Evolutionary conservation across 352 stramenopile species (phyloP), one percentile per base, ranked within the genome.

Genomic region (Pythium apleroticum): DNA sequence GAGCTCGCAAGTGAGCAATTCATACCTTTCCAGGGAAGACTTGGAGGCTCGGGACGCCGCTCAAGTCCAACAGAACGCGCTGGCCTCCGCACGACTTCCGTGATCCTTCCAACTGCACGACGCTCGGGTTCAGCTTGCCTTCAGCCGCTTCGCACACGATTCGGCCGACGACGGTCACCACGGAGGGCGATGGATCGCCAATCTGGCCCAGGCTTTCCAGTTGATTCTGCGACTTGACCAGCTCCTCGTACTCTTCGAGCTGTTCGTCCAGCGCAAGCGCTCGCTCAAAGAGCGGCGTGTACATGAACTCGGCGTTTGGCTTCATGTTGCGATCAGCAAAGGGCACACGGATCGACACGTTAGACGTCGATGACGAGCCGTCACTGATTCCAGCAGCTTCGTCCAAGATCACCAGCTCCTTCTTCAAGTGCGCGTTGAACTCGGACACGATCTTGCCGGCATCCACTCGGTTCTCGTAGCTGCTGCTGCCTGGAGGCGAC

Each of bases 81-180:
- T 94, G 87, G 0, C 87, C 85, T 54, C 87, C 87, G 63, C 87
- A 94, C 19, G 84, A 88, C 57, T 91, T 91, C 15, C 87, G 84
- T 8, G 85, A 86, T 25, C 87, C 87, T 77, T 95, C 87, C 11
- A 95, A 72, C 60, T 94, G 81, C 24, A 92, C 79, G 9, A 93
- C 83, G 46, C 83, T 95, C 33, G 80, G 70, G 59, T 95, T 95
- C 19, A 95, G 62, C 60, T 94, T 95, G 28, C 87, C 87, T 50
- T 95, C 87, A 9, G 81, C 78, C 4, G 85, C 87, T 60, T 95
- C 87, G 37, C 87, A 95, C 46, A 93, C 81, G 41, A 95, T 92
- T 39, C 87, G 80, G 6, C 87, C 87, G 25, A 93, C 86, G 8
- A 95, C 81, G 0, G 76, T 94, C 33, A 93, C 84, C 59, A 82